Evolutionary conservation across 1,284 basidiomycete genomes (phyloP).

Genomic region (Sanghuangporus weigelae): DNA sequence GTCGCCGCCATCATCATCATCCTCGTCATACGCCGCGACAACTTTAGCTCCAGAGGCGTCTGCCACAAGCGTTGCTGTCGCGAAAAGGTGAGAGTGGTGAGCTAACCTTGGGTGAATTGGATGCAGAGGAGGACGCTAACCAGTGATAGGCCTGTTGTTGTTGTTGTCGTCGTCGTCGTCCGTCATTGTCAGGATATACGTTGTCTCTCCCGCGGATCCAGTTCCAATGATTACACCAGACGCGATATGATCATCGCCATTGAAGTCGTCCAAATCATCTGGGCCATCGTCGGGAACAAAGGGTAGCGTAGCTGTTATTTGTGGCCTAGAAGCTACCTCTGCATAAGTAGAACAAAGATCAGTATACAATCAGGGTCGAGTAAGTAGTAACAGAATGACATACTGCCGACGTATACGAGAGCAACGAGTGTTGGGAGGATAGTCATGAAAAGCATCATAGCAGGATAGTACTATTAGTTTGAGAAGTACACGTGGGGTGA

Average conservation of each 20-base stretch:
- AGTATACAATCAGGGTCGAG: not conserved
- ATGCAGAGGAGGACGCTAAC: not conserved
- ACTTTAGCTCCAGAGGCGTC: not conserved
- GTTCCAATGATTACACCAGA: not conserved
- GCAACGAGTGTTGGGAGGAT: not conserved
- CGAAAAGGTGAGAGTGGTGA: not conserved
- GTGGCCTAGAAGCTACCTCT: not conserved
- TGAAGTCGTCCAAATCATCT: not conserved
- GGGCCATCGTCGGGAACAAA: not conserved
- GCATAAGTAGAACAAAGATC: not conserved
- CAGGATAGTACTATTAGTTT: not conserved
- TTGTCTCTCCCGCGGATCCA: not conserved
- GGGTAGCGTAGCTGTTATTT: not conserved
- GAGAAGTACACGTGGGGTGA: not conserved
- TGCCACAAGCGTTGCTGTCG: not conserved
- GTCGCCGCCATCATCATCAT: not conserved
- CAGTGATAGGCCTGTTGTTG: not conserved
- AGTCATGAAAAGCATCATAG: not conserved
- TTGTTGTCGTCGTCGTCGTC: not conserved
- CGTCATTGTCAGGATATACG: not conserved
- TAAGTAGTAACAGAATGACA: not conserved
- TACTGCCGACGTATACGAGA: not conserved
- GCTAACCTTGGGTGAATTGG: not conserved
- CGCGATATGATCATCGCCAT: not conserved
- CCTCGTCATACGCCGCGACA: not conserved